Evolutionary conservation across 768 basidiomycete species (phyloP), one percentile per base, ranked within the genome.

Genomic region (Termitomyces sp.): DNA sequence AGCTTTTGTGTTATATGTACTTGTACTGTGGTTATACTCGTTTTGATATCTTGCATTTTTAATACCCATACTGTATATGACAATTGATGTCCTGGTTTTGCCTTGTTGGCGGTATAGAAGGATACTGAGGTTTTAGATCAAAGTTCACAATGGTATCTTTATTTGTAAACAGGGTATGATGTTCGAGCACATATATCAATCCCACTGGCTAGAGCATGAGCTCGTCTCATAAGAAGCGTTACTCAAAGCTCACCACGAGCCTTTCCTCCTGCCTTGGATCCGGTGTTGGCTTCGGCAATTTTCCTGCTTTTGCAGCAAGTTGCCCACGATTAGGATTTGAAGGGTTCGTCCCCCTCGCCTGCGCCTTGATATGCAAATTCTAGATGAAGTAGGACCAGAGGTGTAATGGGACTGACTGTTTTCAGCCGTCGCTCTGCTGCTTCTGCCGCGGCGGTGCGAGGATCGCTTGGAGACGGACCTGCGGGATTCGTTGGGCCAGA

Each of bases 391-490:
- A 63, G 59, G 58, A 59, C 57, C 46, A 40, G 52, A 36, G 42
- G 59, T 53, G 42, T 56, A 55, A 50, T 49, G 60, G 61, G 57
- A 75, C 84, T 75, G 66, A 86, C 86, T 68, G 79, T 78, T 73
- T 85, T 77, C 70, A 81, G 63, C 64, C 86, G 78, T 67, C 80
- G 81, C 70, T 86, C 86, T 64, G 86, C 86, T 62, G 86, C 86
- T 71, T 82, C 82, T 70, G 84, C 82, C 57, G 84, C 84, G 70
- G 85, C 85, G 55, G 76, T 73, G 67, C 83, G 81, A 69, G 79
- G 74, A 76, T 85, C 74, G 62, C 66, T 67, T 59, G 67, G 68
- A 67, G 71, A 69, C 57, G 71, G 44, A 56, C 60, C 67, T 54
- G 62, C 70, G 66, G 67, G 66, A 70, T 69, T 75, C 67, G 74